phyloP scores from a whole-genome alignment of 139 green algal genomes.

The Parachlorella kessleri region DNA sequence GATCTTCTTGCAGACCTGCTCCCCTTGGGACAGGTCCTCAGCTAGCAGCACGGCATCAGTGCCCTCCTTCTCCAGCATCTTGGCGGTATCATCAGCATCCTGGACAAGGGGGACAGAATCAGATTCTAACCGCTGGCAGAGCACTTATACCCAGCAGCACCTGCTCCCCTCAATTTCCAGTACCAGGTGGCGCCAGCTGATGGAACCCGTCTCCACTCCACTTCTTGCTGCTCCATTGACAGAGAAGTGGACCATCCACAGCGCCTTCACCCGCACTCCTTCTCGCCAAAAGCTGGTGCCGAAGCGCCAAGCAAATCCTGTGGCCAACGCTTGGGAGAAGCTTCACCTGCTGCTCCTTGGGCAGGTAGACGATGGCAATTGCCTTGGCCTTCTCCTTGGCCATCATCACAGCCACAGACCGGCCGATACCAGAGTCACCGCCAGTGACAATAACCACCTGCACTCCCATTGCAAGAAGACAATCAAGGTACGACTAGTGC shows the following conservation, averaged over 20 bases:
- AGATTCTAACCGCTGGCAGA: too few relatives aligned
- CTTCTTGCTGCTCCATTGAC: too few relatives aligned
- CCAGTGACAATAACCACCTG: constrained; percentile 38
- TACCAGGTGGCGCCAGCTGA: too few relatives aligned
- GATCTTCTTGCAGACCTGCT: constrained; percentile 18
- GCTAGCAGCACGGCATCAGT: constrained; percentile 17
- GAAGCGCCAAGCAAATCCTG: too few relatives aligned
- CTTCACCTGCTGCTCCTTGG: constrained; percentile 23
- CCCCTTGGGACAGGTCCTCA: constrained; percentile 27
- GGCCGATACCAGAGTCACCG: constrained; percentile 39
- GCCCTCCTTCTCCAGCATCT: constrained; percentile 34
- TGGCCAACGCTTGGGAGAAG: too few relatives aligned
- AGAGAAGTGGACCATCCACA: too few relatives aligned
- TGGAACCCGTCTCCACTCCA: too few relatives aligned
- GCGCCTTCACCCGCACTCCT: too few relatives aligned
- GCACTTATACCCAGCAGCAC: too few relatives aligned
- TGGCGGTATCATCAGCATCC: constrained; percentile 11
- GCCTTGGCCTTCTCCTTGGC: constrained; percentile 26
- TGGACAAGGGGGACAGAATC: too few relatives aligned
- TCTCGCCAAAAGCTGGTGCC: too few relatives aligned
- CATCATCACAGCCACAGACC: constrained; percentile 26
- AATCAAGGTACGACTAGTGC: neutral
- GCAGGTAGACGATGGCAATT: constrained; percentile 24
- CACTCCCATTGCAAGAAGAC: neutral
- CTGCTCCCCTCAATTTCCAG: too few relatives aligned